Evolutionary conservation across 176 grass and related monocot genomes (phyloP), one percentile per base, ranked within the genome.

Genomic region (Cymbopogon citratus): DNA sequence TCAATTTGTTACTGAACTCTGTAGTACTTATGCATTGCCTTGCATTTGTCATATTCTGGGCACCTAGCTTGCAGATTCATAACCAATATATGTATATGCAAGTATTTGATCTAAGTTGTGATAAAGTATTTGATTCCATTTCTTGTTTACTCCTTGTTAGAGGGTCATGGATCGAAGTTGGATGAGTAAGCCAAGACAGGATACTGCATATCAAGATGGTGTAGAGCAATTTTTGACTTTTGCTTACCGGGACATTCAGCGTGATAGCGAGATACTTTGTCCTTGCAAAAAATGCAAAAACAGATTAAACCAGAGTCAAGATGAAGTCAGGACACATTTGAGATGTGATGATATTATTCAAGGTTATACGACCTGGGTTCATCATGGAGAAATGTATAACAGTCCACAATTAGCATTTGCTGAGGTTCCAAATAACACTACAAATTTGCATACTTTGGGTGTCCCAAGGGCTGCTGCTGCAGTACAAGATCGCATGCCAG

Each of bases 321-420:
- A 81, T 43, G 79, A 26, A 60, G 36, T 81, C 19, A 39, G 38
- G 54, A 81, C 51, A 9, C 66, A 14, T 34, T 9, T 81, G 1
- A 56, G 14, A 8, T 81, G 66, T 69, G 33, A 81, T 81, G 66
- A 51, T 40, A 81, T 81, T 43, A 49, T 71, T 40, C 49, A 71
- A 18, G 49, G 36, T 21, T 81, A 81, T n/a, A 81, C 15, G 28
- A 14, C 2, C 2, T 81, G 66, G 79, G 21, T 7, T 67, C 46
- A 4, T 1, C 78, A 80, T 34, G 64, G 78, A 26, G 64, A 80
- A 31, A 29, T 56, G 9, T 48, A 35, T 10, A 29, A 80, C 16
- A 5, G 65, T 19, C 14, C 31, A 26, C 18, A 45, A 16, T 9
- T 66, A 19, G 27, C 78, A 38, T 80, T 69, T 81, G 24, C 78